Base-by-base conservation (phyloP, 2,329 filamentous ascomycete species). In the Ramularia collo-cygni region DNA sequence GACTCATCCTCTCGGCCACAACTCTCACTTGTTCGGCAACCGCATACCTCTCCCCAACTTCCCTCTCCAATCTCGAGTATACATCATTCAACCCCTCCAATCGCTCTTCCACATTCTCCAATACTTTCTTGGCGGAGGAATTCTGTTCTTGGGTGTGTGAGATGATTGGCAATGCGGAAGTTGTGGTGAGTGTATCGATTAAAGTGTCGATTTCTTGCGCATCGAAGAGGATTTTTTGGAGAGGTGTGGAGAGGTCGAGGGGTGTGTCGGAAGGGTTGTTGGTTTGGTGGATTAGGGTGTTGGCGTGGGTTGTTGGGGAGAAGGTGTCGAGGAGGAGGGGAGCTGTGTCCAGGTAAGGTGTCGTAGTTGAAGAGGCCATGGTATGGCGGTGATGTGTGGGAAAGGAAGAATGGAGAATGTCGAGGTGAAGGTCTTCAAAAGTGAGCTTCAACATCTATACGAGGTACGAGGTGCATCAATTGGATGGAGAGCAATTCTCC, bases 141-240 rank as follows among this genome's bases (percentile, higher is more conserved):
- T 80, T 84, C 61, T 92, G 85, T 30, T 77, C 69, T 44, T 79
- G 74, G 3, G 89, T 93, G 63, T 95, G 76, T 19, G 79, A 70
- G 14, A 98, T 75, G 18, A 98, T 72, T 0, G 88, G 85, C 0
- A 90, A 68, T 2, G 92, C 88, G 18, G 82, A 85, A 48, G 84
- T 81, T 2, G 88, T 92, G 4, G 90, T 93, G 28, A 96, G 75
- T 3, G 78, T 76, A 62, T 98, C 87, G 48, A 98, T 95, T 60
- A 94, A 88, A 0, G 89, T 94, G 65, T 96, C 90, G 51, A 98
- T 83, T 65, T 96, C 92, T 61, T 96, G 92, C 3, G 92, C 82
- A 64, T 98, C 92, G 65, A 98, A 98, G 5, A 96, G 79, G 4
- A 95, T 89, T 39, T 87, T 80, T 4, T 89, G 95, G 34, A 98